Evolutionary conservation across 345 rosid species (phyloP), one percentile per base, ranked within the genome.

Genomic region (Populus ilicifolia): DNA sequence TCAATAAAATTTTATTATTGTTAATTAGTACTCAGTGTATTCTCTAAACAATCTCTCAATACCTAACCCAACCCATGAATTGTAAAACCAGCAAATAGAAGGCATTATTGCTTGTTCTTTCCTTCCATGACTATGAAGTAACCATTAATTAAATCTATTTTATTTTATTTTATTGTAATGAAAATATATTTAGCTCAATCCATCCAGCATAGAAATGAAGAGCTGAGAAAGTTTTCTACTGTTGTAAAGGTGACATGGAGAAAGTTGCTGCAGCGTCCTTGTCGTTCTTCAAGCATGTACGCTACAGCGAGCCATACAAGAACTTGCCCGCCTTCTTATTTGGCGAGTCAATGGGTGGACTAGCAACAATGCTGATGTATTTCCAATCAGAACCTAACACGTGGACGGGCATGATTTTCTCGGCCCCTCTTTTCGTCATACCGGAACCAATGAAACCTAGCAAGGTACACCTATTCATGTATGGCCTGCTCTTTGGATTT

Each of bases 271-370:
- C 98, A 38, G 70, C 98, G 69, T 96, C 99, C 54, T 66, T 93
- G 27, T 78, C 88, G 14, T 96, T 89, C 92, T 96, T 93, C 89
- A 86, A 87, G 85, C 92, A 93, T 30, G 84, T 88, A 29, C 97
- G 98, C 36, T 46, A 39, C 77, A 89, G 96, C 80, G 96, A 93
- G 11, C 80, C 84, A 2, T 93, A 92, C 86, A 96, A 90, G 81
- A 75, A 86, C 81, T 79, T 93, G 12, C 97, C 99, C 0, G 97
- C 96, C 39, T 88, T 92, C 75, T 85, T 96, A 38, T 91, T 96
- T 25, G 99, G 99, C 23, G 99, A 96, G 75, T 96, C 99, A 6
- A 92, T 93, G 99, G 99, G 98, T 23, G 98, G 98, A 9, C 86
- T 88, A 8, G 84, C 85, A 2, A 93, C 99, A 0, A 88, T 96